Conservation (phyloP, 495 filamentous ascomycete genomes). For the Xylona heveae region DNA sequence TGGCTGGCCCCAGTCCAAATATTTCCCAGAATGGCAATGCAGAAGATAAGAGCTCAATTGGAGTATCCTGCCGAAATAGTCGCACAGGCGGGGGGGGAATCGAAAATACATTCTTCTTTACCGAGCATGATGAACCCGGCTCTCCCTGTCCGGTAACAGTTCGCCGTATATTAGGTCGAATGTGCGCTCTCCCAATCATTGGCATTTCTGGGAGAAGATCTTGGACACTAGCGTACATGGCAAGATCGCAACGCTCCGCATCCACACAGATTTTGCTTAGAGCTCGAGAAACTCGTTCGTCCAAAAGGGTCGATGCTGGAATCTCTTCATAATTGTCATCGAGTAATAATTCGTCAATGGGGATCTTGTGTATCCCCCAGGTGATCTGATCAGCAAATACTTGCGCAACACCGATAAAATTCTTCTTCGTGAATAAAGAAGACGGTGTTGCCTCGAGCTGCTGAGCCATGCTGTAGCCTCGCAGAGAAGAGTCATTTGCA, state of each 20-base stretch:
- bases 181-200: background rate
- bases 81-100: conserved; percentile 48
- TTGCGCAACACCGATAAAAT: conserved; percentile 35
- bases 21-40: conserved; percentile 81
- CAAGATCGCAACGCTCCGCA: conserved; percentile 2
- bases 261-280: conserved; percentile 1
- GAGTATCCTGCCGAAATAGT: conserved; percentile 50
- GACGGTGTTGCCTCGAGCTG: background rate
- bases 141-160: background rate
- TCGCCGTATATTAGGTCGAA: background rate
- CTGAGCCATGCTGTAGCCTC: background rate
- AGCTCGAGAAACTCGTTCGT: no score
- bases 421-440: conserved; percentile 9
- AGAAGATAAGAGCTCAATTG: conserved; percentile 56
- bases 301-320: no score
- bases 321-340: no score
- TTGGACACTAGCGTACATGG: conserved; percentile 2
- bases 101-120: conserved; percentile 13
- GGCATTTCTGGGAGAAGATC: conserved; percentile 2
- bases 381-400: conserved; percentile 39
- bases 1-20: conserved; percentile 57
- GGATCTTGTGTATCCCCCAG: conserved; percentile 13
- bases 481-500: conserved; percentile 11
- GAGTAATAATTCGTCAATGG: conserved; percentile 3
- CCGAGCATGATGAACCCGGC: background rate